These are phyloP conservation scores for Hymenoscyphus fraxineus DNA, from an alignment of 2,329 filamentous ascomycete species.

Conservation along the genomic window DNA sequence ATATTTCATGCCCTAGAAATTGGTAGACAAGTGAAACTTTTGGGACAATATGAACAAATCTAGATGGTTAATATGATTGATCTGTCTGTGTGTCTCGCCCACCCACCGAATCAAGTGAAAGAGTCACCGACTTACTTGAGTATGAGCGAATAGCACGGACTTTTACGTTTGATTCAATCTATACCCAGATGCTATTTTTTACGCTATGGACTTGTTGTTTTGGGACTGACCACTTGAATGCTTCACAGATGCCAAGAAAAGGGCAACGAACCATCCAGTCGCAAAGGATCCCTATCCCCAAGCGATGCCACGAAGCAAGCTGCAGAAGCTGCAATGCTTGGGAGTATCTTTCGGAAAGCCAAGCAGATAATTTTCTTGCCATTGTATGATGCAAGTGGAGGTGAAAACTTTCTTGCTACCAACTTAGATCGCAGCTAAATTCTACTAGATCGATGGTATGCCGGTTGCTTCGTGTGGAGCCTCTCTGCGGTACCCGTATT, in stretches of 20 bases:
- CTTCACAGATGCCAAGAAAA: background rate
- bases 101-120: too few relatives aligned
- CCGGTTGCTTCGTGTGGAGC: slow-evolving; percentile 48
- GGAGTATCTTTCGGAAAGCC: slow-evolving; percentile 28
- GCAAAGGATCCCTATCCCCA: slow-evolving; percentile 11
- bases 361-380: slow-evolving; percentile 33
- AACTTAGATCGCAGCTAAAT: background rate
- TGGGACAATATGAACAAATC: too few relatives aligned
- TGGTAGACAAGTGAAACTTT: background rate
- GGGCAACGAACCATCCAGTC: slow-evolving; percentile 12
- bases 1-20: background rate
- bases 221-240: background rate
- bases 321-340: slow-evolving; percentile 28
- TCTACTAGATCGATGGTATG: slow-evolving; percentile 43
- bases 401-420: slow-evolving; percentile 12
- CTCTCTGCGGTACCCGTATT: slow-evolving; percentile 41
- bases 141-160: too few relatives aligned
- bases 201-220: background rate
- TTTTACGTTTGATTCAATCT: too few relatives aligned
- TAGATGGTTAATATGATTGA: too few relatives aligned
- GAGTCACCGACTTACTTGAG: too few relatives aligned
- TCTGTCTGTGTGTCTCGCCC: too few relatives aligned
- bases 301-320: slow-evolving; percentile 21
- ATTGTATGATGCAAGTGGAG: slow-evolving; percentile 31
- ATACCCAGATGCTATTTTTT: background rate